Evolutionary conservation across 345 rosid genomes (phyloP).

Genomic region (Clausena lansium): DNA sequence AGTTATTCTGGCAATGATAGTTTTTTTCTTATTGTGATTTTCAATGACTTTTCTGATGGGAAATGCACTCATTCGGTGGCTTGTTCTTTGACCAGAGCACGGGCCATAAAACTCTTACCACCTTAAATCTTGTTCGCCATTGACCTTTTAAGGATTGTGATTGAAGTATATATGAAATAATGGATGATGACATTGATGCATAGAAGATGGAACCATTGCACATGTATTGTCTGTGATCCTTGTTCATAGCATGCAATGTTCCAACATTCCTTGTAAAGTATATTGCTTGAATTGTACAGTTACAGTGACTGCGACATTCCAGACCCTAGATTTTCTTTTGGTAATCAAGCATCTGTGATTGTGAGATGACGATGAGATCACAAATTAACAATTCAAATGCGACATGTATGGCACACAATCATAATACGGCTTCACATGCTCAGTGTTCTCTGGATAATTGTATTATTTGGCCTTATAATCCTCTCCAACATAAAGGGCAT

Average conservation of each 20-base stretch:
- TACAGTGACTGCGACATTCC: background rate
- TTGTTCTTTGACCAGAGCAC: background rate
- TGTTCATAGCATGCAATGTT: background rate
- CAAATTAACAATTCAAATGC: background rate
- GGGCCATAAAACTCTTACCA: background rate
- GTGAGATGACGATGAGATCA: background rate
- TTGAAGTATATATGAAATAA: background rate
- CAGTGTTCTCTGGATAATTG: background rate
- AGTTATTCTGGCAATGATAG: background rate
- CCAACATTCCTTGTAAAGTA: background rate
- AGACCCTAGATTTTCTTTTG: background rate
- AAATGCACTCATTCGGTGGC: background rate
- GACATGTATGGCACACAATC: background rate
- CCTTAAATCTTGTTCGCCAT: background rate
- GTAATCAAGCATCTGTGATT: background rate
- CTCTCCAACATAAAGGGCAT: background rate
- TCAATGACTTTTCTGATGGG: background rate
- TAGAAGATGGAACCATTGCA: background rate
- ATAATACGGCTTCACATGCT: constrained; percentile 7
- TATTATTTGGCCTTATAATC: background rate
- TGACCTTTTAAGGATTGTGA: background rate
- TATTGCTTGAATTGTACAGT: background rate
- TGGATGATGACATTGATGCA: background rate
- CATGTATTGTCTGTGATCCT: background rate
- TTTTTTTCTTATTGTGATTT: background rate